Conservation (phyloP, 331 rosid genomes). For the Saraca asoca region DNA sequence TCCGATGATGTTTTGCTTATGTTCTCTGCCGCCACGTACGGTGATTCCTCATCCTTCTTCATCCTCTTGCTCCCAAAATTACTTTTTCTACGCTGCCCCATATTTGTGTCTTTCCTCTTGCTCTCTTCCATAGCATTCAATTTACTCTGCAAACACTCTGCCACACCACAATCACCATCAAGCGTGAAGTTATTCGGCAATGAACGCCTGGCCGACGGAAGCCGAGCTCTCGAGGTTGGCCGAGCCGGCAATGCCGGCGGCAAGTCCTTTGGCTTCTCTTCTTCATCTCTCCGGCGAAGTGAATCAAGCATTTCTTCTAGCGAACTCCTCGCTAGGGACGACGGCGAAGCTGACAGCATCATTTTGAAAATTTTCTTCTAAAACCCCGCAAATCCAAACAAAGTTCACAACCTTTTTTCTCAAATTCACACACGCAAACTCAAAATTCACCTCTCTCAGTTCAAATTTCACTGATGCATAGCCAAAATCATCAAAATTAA, state of each 20-base stretch:
- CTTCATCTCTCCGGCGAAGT: constrained; percentile 74
- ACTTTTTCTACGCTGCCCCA: constrained; percentile 50
- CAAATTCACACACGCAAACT: constrained; percentile 32
- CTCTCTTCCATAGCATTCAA: constrained; percentile 37
- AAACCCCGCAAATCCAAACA: constrained; percentile 7
- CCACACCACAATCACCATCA: constrained; percentile 18
- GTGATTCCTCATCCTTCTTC: constrained; percentile 65
- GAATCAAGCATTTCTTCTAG: constrained; percentile 96
- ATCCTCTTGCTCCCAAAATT: constrained; percentile 65
- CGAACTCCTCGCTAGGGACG: constrained; percentile 75
- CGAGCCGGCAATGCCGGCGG: constrained; percentile 98
- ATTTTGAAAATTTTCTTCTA: constrained; percentile 30
- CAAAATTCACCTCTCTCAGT: constrained; percentile 36
- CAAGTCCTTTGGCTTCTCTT: constrained; percentile 73
- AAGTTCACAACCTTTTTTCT: constrained; percentile 31
- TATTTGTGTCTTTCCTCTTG: constrained; percentile 58
- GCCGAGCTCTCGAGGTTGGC: constrained; percentile 73
- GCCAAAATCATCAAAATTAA: constrained; percentile 6
- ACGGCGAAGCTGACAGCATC: constrained; percentile 72
- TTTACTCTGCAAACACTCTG: constrained; percentile 38
- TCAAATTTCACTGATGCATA: constrained; percentile 35
- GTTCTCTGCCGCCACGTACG: constrained; percentile 49
- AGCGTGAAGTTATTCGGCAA: constrained; percentile 63
- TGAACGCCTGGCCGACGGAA: constrained; percentile 71
- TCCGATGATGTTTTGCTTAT: constrained; percentile 28